Percentiles rank a stretch among this genome's conserved stretches.
These are phyloP conservation scores for Voacanga thouarsii DNA, from an alignment of 257 asterid species.

Conservation along the genomic window DNA sequence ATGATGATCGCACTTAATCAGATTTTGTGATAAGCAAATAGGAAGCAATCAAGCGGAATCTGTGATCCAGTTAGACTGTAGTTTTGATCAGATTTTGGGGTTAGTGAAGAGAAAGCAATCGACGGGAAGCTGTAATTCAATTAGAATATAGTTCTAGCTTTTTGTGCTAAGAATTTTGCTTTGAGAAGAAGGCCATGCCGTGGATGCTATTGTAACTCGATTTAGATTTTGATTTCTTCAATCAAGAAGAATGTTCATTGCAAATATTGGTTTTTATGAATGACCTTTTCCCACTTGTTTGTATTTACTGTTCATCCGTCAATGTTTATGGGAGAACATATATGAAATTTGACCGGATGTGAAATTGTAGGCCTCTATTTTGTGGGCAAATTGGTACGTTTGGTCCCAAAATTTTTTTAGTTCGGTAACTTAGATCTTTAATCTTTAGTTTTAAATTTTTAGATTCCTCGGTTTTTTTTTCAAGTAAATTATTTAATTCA, in stretches of 20 bases:
- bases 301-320: neutral
- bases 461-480: no score
- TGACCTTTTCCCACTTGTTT: neutral
- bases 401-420: no score
- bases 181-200: neutral
- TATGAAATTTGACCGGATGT: no score
- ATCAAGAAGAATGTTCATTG: neutral
- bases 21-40: neutral
- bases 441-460: no score
- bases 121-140: neutral
- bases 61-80: neutral
- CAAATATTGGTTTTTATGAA: neutral
- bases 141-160: neutral
- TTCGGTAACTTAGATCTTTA: no score
- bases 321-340: neutral
- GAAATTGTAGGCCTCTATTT: no score
- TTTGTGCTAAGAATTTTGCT: neutral
- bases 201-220: neutral
- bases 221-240: neutral
- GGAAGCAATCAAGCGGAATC: neutral
- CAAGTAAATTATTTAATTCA: no score
- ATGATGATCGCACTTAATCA: conserved; percentile 5
- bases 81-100: neutral
- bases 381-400: no score
- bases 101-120: neutral